Evolutionary conservation across 805 yeast species (phyloP), one percentile per base, ranked within the genome.

Genomic region (Candida vaughaniae): DNA sequence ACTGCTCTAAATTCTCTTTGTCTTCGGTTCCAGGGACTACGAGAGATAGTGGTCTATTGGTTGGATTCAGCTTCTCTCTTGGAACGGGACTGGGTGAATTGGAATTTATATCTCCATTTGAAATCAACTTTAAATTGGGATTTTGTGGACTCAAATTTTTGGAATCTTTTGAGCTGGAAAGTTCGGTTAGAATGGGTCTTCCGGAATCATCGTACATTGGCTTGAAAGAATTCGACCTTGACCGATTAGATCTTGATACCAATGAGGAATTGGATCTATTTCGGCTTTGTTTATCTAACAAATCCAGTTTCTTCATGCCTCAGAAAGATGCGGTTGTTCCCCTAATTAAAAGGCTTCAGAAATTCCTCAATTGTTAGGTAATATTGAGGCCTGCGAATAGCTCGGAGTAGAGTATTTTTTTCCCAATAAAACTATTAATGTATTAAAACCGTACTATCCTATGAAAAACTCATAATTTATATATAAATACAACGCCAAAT

Each of bases 211-310:
- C 35, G 17, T 25, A 30, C 28, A 14, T 9, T 15, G 41, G 37
- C 16, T 25, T 33, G 27, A 33, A 38, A 10, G 41, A 38, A 29
- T 38, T 38, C 22, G 41, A 38, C 7, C 41, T 23, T 11, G 37
- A 33, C 17, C 41, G 25, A 19, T 12, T 38, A 10, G 20, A 22
- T n/a, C 36, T 20, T 5, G 36, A 30, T n/a, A 22, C 26, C 23
- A 39, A 17, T 5, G 42, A 39, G 2, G 42, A 34, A 22, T 30
- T 33, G 23, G 42, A 39, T 17, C 38, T 27, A 18, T 39, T 39
- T 20, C 41, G 19, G 7, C 6, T 25, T 25, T n/a, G 28, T n/a
- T 25, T n/a, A 8, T 25, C 28, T 11, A 7, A 7, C 12, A 25
- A 7, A 14, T 25, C 28, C 7, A 25, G 28, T 7, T 7, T 25